phyloP scores from a whole-genome alignment of 1,284 basidiomycete genomes.

The Taiwanofungus camphoratus region DNA sequence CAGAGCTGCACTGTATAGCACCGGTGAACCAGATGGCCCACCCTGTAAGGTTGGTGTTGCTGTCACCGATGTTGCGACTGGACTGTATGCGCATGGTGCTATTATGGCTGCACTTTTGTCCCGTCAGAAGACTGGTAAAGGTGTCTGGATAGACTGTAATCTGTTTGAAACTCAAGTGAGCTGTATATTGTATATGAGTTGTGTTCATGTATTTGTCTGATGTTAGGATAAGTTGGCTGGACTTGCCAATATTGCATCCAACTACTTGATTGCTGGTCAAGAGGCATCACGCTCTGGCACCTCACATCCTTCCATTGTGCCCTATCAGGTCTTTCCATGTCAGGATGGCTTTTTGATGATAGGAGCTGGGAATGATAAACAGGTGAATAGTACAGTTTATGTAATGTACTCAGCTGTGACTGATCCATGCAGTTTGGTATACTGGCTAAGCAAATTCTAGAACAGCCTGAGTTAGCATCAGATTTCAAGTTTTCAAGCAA shows the following conservation, averaged over 20 bases:
- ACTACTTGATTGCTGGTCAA: conserved; percentile 84
- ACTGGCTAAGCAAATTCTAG: conserved; percentile 56
- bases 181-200: conserved; percentile 18
- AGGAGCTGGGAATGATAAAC: conserved; percentile 88
- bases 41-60: conserved; percentile 93
- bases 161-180: conserved; percentile 80
- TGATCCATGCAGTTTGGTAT: conserved; percentile 53
- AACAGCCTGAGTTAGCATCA: conserved; percentile 47
- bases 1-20: conserved; percentile 38
- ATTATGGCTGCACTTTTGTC: conserved; percentile 88
- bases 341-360: conserved; percentile 91
- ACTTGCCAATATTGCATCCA: conserved; percentile 89
- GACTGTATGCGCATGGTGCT: conserved; percentile 90
- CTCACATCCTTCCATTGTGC: conserved; percentile 86
- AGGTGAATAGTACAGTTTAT: conserved; percentile 42
- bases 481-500: conserved; percentile 73
- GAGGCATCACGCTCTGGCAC: conserved; percentile 90
- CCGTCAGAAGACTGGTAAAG: conserved; percentile 79
- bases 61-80: conserved; percentile 86
- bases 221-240: conserved; percentile 73
- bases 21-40: conserved; percentile 83
- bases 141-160: conserved; percentile 88
- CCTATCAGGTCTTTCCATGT: conserved; percentile 89
- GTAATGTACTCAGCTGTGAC: conserved; percentile 2
- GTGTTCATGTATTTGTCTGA: conserved; percentile 2